Evolutionary conservation across 202 grass and related monocot genomes (phyloP), one percentile per base, ranked within the genome.

Genomic region (Panicum virgatum): DNA sequence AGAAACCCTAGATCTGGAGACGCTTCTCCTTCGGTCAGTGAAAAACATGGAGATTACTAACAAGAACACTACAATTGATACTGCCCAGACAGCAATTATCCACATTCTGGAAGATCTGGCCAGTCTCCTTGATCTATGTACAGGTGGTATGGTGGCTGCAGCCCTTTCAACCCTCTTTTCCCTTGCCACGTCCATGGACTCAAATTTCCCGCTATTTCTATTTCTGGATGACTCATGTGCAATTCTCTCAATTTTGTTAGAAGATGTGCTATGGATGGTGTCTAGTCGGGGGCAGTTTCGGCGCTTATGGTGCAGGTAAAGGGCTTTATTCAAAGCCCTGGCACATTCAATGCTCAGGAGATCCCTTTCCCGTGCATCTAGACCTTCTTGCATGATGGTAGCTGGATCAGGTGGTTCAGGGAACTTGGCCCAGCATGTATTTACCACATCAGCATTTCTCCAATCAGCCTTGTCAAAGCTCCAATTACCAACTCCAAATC

Each of bases 381-480:
- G 47, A 88, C 87, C 82, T 40, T 75, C 65, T 72, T 63, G 75
- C 27, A 69, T 68, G 79, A 98, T 46, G 60, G 77, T 84, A 83
- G 82, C 72, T 26, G 89, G 90, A 79, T 98, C 88, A 72, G 96
- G 96, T 53, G 96, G 90, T 73, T 98, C 92, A 78, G 90, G 96
- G 80, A 98, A 98, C 84, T 85, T 93, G 45, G 88, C 82, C 92
- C 96, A 98, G 65, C 96, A 98, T 58, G 67, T 93, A 77, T 95
- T 98, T 79, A 95, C 90, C 37, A 98, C 71, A 75, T 98, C 92
- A 54, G 57, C 12, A 56, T 87, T 71, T 90, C 96, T 91, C 96
- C 96, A 98, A 46, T 90, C 87, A 80, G 96, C 92, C 87, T 98
- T 98, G 69, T 98, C 96, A 72, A 98, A 95, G 70, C 96, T 98